phyloP scores from a whole-genome alignment of 2,329 filamentous ascomycete genomes.

The Geosmithia putterillii region DNA sequence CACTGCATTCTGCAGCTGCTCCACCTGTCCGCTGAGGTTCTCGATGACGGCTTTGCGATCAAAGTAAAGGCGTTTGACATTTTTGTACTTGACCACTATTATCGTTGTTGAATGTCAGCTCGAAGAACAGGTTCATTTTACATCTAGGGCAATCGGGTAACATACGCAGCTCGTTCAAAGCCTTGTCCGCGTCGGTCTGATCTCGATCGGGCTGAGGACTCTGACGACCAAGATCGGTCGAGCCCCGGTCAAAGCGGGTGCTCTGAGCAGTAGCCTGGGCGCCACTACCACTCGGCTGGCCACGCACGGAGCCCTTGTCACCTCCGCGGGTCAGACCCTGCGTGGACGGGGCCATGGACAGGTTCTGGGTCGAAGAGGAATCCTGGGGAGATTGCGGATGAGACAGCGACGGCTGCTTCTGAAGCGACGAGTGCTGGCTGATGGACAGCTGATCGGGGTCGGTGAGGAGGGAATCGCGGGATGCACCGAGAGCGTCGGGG shows the following conservation, averaged over 20 bases:
- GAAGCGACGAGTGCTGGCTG: conserved; percentile 14
- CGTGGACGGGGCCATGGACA: conserved; percentile 36
- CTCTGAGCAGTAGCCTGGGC: neutral
- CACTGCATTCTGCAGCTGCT: conserved; percentile 92
- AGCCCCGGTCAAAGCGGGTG: neutral
- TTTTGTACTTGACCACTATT: conserved; percentile 87
- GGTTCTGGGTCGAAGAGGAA: conserved; percentile 23
- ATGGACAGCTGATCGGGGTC: conserved; percentile 32
- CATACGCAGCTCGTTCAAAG: conserved; percentile 45
- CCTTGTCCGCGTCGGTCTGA: conserved; percentile 35
- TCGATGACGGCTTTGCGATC: conserved; percentile 91
- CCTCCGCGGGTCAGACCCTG: conserved; percentile 29
- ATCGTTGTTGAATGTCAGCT: conserved; percentile 12
- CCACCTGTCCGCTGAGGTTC: conserved; percentile 73
- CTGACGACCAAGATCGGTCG: conserved; percentile 34
- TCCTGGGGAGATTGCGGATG: conserved; percentile 23
- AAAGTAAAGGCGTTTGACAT: conserved; percentile 96
- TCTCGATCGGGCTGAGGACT: conserved; percentile 42
- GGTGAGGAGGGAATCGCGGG: conserved; percentile 44
- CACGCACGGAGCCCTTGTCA: conserved; percentile 28
- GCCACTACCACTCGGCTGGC: neutral
- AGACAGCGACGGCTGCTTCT: conserved; percentile 12
- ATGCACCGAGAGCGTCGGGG: conserved; percentile 47
- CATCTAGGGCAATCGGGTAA: conserved; percentile 5
- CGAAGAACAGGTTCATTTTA: conserved; percentile 3